Conservation (phyloP, 2,329 filamentous ascomycete species). For the Seiridium unicorne region DNA sequence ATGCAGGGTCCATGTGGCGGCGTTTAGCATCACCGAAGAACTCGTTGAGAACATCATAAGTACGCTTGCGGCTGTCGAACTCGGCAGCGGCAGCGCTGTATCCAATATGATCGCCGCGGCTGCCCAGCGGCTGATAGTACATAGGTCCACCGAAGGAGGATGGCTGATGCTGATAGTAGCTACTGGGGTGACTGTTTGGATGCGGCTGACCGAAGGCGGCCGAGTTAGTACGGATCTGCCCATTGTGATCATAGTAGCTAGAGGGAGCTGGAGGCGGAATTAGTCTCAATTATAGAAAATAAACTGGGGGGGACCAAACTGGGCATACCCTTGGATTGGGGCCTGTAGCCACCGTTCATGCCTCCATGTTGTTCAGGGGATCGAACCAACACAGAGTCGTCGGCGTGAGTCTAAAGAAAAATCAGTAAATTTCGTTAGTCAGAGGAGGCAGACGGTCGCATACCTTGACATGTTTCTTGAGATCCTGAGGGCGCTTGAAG, state of each 20-base stretch:
- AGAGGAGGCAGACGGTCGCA: constrained; percentile 10
- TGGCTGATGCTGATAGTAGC: constrained; percentile 58
- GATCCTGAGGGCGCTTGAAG: constrained; percentile 97
- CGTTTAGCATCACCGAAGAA: constrained; percentile 94
- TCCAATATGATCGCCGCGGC: constrained; percentile 60
- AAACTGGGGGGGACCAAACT: constrained; percentile 19
- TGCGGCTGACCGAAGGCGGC: constrained; percentile 49
- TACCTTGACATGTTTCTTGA: constrained; percentile 98
- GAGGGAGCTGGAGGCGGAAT: constrained; percentile 46
- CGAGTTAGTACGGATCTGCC: constrained; percentile 58
- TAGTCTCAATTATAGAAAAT: constrained; percentile 35
- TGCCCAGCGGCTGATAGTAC: constrained; percentile 69
- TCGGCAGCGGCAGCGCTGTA: constrained; percentile 48
- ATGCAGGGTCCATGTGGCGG: constrained; percentile 81
- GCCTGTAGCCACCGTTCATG: constrained; percentile 50
- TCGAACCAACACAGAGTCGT: constrained; percentile 76
- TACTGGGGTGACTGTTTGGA: constrained; percentile 49
- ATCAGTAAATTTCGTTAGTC: background rate
- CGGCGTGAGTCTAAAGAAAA: constrained; percentile 71
- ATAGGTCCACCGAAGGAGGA: constrained; percentile 66
- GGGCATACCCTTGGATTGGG: constrained; percentile 52
- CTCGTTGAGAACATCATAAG: constrained; percentile 86
- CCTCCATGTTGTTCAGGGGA: constrained; percentile 50
- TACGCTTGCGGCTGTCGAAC: constrained; percentile 75
- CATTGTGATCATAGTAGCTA: constrained; percentile 64